phyloP scores from a whole-genome alignment of 331 rosid species.

The Quercus phellos region DNA sequence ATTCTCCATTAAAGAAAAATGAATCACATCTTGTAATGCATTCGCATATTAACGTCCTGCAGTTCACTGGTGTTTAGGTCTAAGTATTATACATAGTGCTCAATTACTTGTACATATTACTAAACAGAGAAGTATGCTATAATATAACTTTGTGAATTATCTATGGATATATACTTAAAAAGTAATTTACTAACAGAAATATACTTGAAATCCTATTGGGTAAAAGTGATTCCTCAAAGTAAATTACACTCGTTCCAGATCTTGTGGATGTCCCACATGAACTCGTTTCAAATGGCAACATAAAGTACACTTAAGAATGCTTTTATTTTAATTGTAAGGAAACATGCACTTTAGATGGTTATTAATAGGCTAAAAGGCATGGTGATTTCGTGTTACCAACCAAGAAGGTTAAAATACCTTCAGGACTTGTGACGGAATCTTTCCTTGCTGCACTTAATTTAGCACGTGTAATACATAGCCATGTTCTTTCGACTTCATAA shows the following conservation, averaged over 20 bases:
- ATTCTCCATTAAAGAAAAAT: too few relatives aligned
- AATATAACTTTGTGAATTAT: background rate
- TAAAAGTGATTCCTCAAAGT: background rate
- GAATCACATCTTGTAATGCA: too few relatives aligned
- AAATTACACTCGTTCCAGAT: background rate
- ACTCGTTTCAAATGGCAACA: background rate
- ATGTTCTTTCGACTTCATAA: constrained; percentile 60
- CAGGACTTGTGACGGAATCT: constrained; percentile 29
- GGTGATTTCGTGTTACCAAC: background rate
- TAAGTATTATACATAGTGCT: too few relatives aligned
- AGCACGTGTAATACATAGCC: constrained; percentile 71
- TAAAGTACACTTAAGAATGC: background rate
- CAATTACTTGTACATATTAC: too few relatives aligned
- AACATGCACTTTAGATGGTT: background rate
- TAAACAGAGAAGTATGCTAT: too few relatives aligned
- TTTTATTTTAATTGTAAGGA: background rate
- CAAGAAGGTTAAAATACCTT: constrained; percentile 32
- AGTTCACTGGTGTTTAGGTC: too few relatives aligned
- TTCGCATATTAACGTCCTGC: too few relatives aligned
- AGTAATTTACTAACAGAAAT: background rate
- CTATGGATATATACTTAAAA: background rate
- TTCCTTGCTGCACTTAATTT: constrained; percentile 26
- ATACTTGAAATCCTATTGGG: background rate
- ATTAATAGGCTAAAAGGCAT: background rate
- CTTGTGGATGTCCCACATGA: background rate